A percentile compares a stretch with the other conserved stretches of the same genome.
Conservation (phyloP, 2,329 filamentous ascomycete genomes). For the Aspergillus thermomutatus region DNA sequence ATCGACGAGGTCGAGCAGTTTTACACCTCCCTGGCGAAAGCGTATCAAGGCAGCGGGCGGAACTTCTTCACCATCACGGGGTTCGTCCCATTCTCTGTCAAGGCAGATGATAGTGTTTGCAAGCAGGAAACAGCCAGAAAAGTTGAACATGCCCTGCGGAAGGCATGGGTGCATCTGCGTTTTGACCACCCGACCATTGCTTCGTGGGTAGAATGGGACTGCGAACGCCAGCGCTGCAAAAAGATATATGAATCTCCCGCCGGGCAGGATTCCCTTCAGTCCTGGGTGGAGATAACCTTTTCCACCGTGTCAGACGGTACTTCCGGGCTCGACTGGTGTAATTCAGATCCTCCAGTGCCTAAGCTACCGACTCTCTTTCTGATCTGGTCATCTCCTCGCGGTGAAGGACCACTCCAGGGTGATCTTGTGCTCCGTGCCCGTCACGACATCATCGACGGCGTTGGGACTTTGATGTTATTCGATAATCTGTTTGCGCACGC, state of each 20-base stretch:
- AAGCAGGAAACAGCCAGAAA: neutral
- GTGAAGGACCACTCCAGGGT: neutral
- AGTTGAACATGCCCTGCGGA: conserved; percentile 11
- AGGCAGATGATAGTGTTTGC: neutral
- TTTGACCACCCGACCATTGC: conserved; percentile 24
- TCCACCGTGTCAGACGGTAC: conserved; percentile 7
- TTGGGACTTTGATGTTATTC: conserved; percentile 19
- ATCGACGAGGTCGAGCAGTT: conserved; percentile 44
- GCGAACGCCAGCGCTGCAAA: conserved; percentile 11
- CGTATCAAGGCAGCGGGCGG: conserved; percentile 37
- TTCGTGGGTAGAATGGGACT: conserved; percentile 18
- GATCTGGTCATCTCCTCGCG: conserved; percentile 5
- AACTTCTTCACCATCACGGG: conserved; percentile 45
- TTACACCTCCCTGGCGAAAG: conserved; percentile 36
- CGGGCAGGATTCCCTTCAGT: neutral
- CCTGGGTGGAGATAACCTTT: conserved; percentile 20
- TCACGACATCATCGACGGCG: conserved; percentile 24
- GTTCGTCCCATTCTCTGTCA: conserved; percentile 26
- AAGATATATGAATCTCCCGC: conserved; percentile 19
- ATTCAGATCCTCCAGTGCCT: conserved; percentile 22
- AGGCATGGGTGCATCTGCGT: conserved; percentile 21
- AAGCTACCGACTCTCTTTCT: conserved; percentile 21
- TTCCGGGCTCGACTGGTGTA: conserved; percentile 23
- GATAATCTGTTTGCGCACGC: conserved; percentile 18
- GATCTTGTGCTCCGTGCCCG: conserved; percentile 21